Base-by-base conservation (phyloP, 352 stramenopile genomes). In the Thalassiosira tumida region DNA sequence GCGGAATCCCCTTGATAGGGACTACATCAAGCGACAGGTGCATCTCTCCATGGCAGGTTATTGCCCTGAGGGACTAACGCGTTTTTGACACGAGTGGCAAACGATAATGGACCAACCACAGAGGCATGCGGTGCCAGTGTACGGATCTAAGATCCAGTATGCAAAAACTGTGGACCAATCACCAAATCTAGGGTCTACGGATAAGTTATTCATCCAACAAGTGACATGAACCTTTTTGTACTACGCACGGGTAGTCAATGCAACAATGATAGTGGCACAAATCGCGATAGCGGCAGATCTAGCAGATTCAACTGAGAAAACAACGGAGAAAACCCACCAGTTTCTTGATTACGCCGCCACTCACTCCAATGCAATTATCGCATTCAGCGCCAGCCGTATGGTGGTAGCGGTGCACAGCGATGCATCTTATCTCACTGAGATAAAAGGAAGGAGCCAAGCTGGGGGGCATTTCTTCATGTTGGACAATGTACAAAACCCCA, bases 1-100 rank as follows among this genome's bases (percentile, higher is more conserved):
- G 43, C 69, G 89, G 92, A 41, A 43, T 95, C 24, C 83, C 33
- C 40, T 95, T 13, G 59, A 89, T 41, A 94, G 91, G 91, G 72
- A 95, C 62, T 94, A 94, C 65, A 54, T 85, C 13, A 65, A 81
- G 3, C 13, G 64, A 37, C 14, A 41, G 2, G 72, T 84, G 40
- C 81, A 88, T 74, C 38, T 87, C 3, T 95, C 75, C 10, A 93
- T 85, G 73, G 62, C 62, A 65, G 81, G 50, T 1, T 95, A 90
- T 37, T n/a, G 83, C 29, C 4, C 70, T 3, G 47, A 77, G 47
- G 62, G 31, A 21, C 41, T 91, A 3, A 69, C 59, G n/a, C 0
- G 43, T 31, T 89, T 88, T 33, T 5, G 40, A 41, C 64, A 72
- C 21, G 26, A 65, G 31, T 26, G 4, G 14, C 3, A 24, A 14